These are phyloP conservation scores for Rhamnella rubrinervis DNA, from an alignment of 331 rosid genomes.

Conservation along the genomic window DNA sequence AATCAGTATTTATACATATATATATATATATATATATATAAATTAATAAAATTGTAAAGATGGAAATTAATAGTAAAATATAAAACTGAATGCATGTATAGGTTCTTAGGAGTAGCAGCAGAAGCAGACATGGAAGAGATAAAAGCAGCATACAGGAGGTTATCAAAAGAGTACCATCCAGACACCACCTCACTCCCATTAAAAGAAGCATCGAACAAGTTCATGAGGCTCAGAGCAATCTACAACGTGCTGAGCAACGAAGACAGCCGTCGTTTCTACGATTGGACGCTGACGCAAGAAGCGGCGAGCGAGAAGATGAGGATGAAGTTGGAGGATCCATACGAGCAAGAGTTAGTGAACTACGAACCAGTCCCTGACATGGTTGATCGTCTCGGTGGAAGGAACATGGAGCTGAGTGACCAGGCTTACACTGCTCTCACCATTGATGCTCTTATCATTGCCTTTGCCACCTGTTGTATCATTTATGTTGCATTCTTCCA, in stretches of 20 bases:
- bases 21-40: too few species aligned
- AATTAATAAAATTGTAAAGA: neutral
- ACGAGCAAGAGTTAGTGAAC: constrained; percentile 33
- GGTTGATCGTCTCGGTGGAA: constrained; percentile 83
- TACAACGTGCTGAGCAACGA: constrained; percentile 64
- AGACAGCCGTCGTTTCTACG: constrained; percentile 71
- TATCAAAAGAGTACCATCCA: constrained; percentile 96
- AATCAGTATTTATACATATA: too few species aligned
- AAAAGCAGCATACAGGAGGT: constrained; percentile 68
- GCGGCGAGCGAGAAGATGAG: constrained; percentile 76
- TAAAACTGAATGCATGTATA: neutral
- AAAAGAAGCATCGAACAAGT: constrained; percentile 73
- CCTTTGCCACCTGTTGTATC: constrained; percentile 57
- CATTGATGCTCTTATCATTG: constrained; percentile 56
- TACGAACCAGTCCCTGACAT: constrained; percentile 65
- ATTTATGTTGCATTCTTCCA: constrained; percentile 59
- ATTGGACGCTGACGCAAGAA: constrained; percentile 91
- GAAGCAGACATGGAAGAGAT: constrained; percentile 79
- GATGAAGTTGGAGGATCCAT: constrained; percentile 78
- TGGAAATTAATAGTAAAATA: neutral
- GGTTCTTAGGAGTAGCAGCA: constrained; percentile 73
- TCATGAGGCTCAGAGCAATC: constrained; percentile 68
- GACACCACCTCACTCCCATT: constrained; percentile 95
- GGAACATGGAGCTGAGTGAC: constrained; percentile 73
- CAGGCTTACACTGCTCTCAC: constrained; percentile 80